Conservation (phyloP, 2,329 filamentous ascomycete species). For the Verticillium longisporum region DNA sequence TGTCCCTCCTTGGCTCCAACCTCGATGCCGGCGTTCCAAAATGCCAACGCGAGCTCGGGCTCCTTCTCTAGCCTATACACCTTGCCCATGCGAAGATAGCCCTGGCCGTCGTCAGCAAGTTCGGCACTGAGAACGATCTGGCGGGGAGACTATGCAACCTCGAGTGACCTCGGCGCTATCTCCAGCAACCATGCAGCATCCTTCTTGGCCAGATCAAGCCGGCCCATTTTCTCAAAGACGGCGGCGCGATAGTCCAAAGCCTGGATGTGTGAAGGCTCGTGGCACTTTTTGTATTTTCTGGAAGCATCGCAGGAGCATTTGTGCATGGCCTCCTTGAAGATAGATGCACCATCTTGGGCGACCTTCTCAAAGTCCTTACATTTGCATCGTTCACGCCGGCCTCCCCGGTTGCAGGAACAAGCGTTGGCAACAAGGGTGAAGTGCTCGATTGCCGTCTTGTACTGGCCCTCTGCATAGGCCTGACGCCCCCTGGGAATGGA, state of each 20-base stretch:
- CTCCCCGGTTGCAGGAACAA: conserved; percentile 16
- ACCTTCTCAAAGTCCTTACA: conserved; percentile 32
- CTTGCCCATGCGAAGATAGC: conserved; percentile 34
- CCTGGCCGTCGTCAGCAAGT: conserved; percentile 18
- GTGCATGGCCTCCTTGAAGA: conserved; percentile 34
- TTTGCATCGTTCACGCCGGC: conserved; percentile 26
- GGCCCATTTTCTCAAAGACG: conserved; percentile 27
- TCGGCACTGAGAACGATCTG: not conserved
- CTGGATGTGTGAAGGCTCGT: conserved; percentile 27
- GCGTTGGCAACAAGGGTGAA: conserved; percentile 21
- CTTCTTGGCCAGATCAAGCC: conserved; percentile 27
- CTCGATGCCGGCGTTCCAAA: conserved; percentile 31
- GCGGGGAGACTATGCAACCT: conserved; percentile 19
- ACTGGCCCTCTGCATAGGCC: conserved; percentile 24
- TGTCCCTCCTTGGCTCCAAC: conserved; percentile 19
- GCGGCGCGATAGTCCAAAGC: conserved; percentile 34
- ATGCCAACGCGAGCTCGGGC: conserved; percentile 28
- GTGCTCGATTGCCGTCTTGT: conserved; percentile 25
- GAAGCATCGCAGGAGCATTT: conserved; percentile 28
- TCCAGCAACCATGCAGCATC: conserved; percentile 37
- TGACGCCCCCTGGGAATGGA: conserved; percentile 16
- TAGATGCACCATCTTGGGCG: conserved; percentile 23
- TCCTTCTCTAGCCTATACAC: conserved; percentile 29
- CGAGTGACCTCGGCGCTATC: conserved; percentile 29
- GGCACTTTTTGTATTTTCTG: conserved; percentile 30